These are phyloP conservation scores for Aspergillus funiculosus DNA, from an alignment of 495 filamentous ascomycete species.

Conservation along the genomic window DNA sequence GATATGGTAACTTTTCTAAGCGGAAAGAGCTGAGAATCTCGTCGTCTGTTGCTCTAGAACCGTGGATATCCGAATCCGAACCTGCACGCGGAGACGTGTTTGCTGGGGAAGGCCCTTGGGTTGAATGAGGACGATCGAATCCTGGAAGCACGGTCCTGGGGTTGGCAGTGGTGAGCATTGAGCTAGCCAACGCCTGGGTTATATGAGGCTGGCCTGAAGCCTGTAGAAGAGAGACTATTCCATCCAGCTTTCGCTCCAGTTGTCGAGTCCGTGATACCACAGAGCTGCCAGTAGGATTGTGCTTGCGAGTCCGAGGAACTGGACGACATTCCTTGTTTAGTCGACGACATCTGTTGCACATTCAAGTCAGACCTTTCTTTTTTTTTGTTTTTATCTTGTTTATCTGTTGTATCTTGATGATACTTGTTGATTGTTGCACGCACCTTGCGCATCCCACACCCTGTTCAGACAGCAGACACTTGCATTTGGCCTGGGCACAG, in stretches of 20 bases:
- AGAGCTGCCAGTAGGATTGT: neutral
- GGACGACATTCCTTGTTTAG: slow-evolving; percentile 11
- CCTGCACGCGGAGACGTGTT: neutral
- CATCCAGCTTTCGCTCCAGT: slow-evolving; percentile 12
- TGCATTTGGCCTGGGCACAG: slow-evolving; percentile 11
- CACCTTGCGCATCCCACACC: slow-evolving; percentile 9
- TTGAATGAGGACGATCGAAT: neutral
- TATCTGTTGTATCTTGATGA: neutral
- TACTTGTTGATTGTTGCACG: neutral
- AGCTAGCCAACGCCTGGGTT: neutral
- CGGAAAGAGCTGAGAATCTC: slow-evolving; percentile 2
- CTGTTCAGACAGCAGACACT: neutral
- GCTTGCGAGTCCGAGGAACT: neutral
- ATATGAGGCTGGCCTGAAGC: neutral
- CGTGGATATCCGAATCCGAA: no score
- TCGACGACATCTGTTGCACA: slow-evolving; percentile 9
- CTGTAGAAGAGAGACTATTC: slow-evolving; percentile 8
- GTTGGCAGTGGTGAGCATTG: neutral
- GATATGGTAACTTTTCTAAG: neutral
- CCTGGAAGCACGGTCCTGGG: neutral
- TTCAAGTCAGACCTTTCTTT: no score
- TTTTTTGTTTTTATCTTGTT: no score
- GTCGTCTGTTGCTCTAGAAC: neutral
- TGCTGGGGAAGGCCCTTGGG: neutral
- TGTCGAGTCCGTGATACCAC: neutral